These are phyloP conservation scores for Vigna trinervia DNA, from an alignment of 306 rosid species.

Conservation along the genomic window DNA sequence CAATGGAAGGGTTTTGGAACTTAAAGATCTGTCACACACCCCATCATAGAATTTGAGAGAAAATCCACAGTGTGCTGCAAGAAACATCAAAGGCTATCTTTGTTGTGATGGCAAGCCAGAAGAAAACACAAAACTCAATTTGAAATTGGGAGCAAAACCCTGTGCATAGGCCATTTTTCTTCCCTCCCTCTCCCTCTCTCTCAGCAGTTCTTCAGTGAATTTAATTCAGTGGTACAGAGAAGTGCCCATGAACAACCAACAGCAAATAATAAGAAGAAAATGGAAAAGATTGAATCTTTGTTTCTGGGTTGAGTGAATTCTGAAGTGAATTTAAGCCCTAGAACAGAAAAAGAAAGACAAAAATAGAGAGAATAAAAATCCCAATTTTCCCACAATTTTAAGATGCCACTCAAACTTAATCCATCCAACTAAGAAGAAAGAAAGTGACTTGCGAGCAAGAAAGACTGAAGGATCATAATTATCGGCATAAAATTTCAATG, in stretches of 20 bases:
- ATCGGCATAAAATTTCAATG: slow-evolving; percentile 2
- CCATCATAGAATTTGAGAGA: slow-evolving; percentile 47
- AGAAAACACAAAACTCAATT: slow-evolving; percentile 52
- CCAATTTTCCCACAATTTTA: slow-evolving; percentile 28
- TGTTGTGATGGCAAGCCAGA: slow-evolving; percentile 46
- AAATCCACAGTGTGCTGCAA: slow-evolving; percentile 35
- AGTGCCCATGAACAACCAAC: slow-evolving; percentile 15
- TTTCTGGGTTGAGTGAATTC: slow-evolving; percentile 30
- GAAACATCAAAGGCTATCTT: slow-evolving; percentile 41
- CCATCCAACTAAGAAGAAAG: slow-evolving; percentile 14
- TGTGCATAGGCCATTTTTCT: slow-evolving; percentile 67
- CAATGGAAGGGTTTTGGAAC: slow-evolving; percentile 45
- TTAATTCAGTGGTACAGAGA: slow-evolving; percentile 42
- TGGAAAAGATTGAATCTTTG: slow-evolving; percentile 43
- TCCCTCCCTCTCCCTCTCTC: background rate
- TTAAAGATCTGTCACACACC: slow-evolving; percentile 45
- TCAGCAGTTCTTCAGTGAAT: background rate
- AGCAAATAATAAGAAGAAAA: slow-evolving; percentile 10
- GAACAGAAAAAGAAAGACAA: background rate
- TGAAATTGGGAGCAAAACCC: slow-evolving; percentile 57
- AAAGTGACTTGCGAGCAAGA: background rate
- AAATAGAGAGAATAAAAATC: background rate
- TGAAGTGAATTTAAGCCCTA: slow-evolving; percentile 9
- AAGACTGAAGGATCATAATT: background rate
- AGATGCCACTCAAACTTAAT: slow-evolving; percentile 25